Evolutionary conservation across 1,139 yeast genomes (phyloP).

Genomic region (Pichia sp.): DNA sequence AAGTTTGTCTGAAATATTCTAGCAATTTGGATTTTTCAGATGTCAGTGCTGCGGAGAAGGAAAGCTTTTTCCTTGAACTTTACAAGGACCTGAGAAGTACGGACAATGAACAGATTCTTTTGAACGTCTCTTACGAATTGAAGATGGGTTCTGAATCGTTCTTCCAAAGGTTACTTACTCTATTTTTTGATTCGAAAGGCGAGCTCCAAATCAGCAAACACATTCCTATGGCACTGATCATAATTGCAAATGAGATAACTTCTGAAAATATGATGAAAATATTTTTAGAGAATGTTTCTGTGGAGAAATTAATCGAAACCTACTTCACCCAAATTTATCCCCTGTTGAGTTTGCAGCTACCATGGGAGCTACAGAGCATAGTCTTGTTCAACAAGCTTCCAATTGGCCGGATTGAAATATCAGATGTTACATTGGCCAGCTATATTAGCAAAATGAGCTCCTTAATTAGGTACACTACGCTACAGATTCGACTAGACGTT

Average conservation of each 20-base stretch:
- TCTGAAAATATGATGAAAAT: constrained; percentile 1
- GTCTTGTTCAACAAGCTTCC: constrained; percentile 15
- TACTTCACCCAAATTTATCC: constrained; percentile 15
- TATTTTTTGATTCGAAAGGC: constrained; percentile 1
- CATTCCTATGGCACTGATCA: constrained; percentile 9
- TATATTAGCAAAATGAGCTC: constrained; percentile 4
- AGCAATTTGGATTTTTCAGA: background rate
- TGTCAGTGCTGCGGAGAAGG: background rate
- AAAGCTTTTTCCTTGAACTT: constrained; percentile 4
- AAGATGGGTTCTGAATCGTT: constrained; percentile 1
- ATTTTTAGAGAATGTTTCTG: background rate
- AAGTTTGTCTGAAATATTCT: constrained; percentile 5
- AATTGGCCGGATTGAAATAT: background rate
- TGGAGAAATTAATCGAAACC: background rate
- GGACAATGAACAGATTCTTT: constrained; percentile 13
- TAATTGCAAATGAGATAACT: constrained; percentile 16
- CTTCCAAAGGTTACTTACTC: background rate
- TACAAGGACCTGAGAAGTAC: background rate
- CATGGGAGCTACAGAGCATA: constrained; percentile 20
- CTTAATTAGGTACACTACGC: constrained; percentile 4
- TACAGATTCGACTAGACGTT: constrained; percentile 15
- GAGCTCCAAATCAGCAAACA: background rate
- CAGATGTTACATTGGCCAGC: background rate
- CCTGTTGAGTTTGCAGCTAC: constrained; percentile 6
- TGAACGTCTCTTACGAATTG: constrained; percentile 15